Conservation (phyloP, 2,329 filamentous ascomycete species). For the Penicillium sp. region DNA sequence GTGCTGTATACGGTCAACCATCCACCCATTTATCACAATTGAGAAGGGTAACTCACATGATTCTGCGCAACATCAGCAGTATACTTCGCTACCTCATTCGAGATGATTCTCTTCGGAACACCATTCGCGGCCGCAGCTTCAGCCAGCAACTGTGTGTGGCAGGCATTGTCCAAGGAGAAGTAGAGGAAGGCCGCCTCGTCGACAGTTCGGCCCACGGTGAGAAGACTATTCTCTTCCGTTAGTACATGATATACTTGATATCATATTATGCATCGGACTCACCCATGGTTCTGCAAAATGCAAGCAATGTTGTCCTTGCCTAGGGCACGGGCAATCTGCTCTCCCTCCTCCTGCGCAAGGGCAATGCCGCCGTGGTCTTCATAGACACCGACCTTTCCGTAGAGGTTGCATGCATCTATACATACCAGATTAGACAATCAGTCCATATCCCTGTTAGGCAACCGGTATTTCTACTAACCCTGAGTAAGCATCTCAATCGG, state of each 20-base stretch:
- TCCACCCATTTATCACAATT: no score
- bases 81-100: constrained; percentile 28
- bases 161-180: constrained; percentile 35
- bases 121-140: constrained; percentile 37
- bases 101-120: constrained; percentile 29
- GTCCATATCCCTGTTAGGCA: no score
- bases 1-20: no score
- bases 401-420: constrained; percentile 34
- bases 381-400: constrained; percentile 33
- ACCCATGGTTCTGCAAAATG: constrained; percentile 38
- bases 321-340: constrained; percentile 31
- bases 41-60: constrained; percentile 30
- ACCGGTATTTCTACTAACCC: constrained; percentile 42
- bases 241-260: no score
- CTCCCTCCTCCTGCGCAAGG: constrained; percentile 34
- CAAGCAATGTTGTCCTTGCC: constrained; percentile 36
- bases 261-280: no score
- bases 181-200: constrained; percentile 36
- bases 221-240: no score
- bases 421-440: no score
- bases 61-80: constrained; percentile 32
- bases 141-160: constrained; percentile 35
- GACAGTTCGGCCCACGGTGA: constrained; percentile 36
- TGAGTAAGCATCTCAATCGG: constrained; percentile 53
- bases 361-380: constrained; percentile 36